Percentiles rank a stretch among this genome's conserved stretches.
phyloP scores from a whole-genome alignment of 148 eudicot species.

The Cornus controversa region DNA sequence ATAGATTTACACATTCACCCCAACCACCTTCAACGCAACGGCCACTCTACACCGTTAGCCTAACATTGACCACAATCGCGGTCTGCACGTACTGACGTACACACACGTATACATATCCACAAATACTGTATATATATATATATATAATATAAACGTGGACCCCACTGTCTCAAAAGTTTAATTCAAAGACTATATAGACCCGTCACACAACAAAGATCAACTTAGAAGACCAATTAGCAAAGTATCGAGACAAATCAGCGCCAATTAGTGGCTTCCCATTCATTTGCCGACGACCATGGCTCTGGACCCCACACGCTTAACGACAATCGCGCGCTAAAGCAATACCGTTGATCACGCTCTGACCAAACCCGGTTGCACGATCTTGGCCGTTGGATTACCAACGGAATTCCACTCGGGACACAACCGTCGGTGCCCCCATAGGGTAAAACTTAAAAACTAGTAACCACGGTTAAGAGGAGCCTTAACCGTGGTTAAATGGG shows the following conservation, averaged over 20 bases:
- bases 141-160: no score
- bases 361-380: neutral
- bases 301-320: neutral
- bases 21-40: no score
- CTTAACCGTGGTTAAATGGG: neutral
- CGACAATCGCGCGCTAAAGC: neutral
- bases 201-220: neutral
- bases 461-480: neutral
- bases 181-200: neutral
- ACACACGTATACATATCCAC: no score
- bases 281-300: slow-evolving; percentile 7
- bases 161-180: neutral
- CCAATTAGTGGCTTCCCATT: slow-evolving; percentile 15
- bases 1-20: no score
- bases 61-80: no score
- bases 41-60: no score
- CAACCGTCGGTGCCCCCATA: neutral
- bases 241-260: neutral
- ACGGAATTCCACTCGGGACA: no score
- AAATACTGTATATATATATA: neutral
- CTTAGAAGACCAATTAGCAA: no score
- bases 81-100: no score
- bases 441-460: neutral
- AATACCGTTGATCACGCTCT: neutral
- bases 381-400: neutral